phyloP scores from a whole-genome alignment of 2,329 filamentous ascomycete genomes.

The Phoma sp. region DNA sequence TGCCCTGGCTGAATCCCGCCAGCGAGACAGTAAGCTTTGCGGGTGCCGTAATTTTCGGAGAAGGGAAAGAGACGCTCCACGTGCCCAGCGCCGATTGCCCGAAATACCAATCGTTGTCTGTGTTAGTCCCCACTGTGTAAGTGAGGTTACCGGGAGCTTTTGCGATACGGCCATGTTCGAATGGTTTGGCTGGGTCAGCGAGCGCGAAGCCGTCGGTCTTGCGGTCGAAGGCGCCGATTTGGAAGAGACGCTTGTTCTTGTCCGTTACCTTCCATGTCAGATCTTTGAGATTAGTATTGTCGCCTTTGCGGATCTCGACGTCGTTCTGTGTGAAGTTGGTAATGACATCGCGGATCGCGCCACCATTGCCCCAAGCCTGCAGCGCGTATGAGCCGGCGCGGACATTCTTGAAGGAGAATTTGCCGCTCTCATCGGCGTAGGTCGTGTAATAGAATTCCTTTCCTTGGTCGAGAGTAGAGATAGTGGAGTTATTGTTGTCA shows the following conservation, averaged over 20 bases:
- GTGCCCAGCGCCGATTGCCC: conserved; percentile 50
- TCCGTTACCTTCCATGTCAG: conserved; percentile 51
- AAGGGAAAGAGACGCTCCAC: conserved; percentile 46
- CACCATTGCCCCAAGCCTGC: conserved; percentile 59
- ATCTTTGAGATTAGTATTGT: conserved; percentile 47
- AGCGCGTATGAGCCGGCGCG: conserved; percentile 55
- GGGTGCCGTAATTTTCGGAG: conserved; percentile 18
- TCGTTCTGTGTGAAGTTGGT: conserved; percentile 53
- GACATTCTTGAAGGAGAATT: conserved; percentile 54
- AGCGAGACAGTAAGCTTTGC: conserved; percentile 53
- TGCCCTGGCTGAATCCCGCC: conserved; percentile 54
- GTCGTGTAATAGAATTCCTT: conserved; percentile 58
- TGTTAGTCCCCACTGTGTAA: conserved; percentile 50
- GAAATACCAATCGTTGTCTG: conserved; percentile 56
- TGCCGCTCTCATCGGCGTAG: conserved; percentile 52
- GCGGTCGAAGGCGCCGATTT: conserved; percentile 57
- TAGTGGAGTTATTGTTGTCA: conserved; percentile 53
- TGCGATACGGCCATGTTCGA: conserved; percentile 54
- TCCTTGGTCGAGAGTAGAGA: conserved; percentile 57
- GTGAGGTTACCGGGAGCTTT: conserved; percentile 55
- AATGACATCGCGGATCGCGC: conserved; percentile 52
- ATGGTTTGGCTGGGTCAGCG: conserved; percentile 49
- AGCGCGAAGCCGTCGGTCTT: conserved; percentile 53
- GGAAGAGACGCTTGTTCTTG: conserved; percentile 53
- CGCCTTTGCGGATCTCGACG: conserved; percentile 45